phyloP scores from a whole-genome alignment of 2,329 filamentous ascomycete species.

The Harringtonia lauricola region DNA sequence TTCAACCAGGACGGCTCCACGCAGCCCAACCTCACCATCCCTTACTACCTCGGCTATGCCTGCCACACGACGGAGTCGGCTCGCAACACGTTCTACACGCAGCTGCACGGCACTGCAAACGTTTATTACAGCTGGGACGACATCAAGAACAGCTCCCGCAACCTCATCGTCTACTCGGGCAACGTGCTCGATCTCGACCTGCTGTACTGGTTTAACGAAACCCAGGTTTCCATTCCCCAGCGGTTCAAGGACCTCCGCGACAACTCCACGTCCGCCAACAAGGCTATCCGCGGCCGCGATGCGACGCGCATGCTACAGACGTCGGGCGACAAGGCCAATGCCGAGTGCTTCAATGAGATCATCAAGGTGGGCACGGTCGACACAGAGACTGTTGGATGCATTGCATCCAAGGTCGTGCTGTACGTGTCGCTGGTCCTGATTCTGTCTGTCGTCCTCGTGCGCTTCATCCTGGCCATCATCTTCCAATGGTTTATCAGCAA shows the following conservation, averaged over 20 bases:
- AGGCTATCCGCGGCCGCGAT: slow-evolving; percentile 68
- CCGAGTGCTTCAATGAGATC: slow-evolving; percentile 81
- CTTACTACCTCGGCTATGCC: slow-evolving; percentile 72
- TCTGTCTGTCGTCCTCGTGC: slow-evolving; percentile 72
- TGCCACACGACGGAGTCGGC: slow-evolving; percentile 70
- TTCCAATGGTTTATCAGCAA: slow-evolving; percentile 96
- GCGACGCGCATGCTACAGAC: slow-evolving; percentile 81
- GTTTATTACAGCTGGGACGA: slow-evolving; percentile 97
- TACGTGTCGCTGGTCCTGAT: slow-evolving; percentile 92
- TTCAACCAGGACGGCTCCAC: slow-evolving; percentile 92
- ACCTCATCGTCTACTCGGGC: slow-evolving; percentile 88
- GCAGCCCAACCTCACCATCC: slow-evolving; percentile 59
- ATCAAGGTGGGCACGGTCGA: slow-evolving; percentile 95
- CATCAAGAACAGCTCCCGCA: slow-evolving; percentile 76
- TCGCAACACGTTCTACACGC: slow-evolving; percentile 64
- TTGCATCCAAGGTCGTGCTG: slow-evolving; percentile 91
- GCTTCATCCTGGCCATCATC: slow-evolving; percentile 78
- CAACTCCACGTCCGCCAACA: slow-evolving; percentile 46
- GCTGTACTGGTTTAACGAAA: slow-evolving; percentile 78
- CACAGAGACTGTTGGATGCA: slow-evolving; percentile 92
- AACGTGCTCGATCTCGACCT: slow-evolving; percentile 86
- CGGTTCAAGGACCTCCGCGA: slow-evolving; percentile 73
- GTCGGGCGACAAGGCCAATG: slow-evolving; percentile 65
- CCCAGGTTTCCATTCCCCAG: slow-evolving; percentile 63
- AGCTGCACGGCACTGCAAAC: slow-evolving; percentile 59